These are phyloP conservation scores for Podochytrium sp. DNA, from an alignment of 192 early-diverging fungal species.

Conservation along the genomic window DNA sequence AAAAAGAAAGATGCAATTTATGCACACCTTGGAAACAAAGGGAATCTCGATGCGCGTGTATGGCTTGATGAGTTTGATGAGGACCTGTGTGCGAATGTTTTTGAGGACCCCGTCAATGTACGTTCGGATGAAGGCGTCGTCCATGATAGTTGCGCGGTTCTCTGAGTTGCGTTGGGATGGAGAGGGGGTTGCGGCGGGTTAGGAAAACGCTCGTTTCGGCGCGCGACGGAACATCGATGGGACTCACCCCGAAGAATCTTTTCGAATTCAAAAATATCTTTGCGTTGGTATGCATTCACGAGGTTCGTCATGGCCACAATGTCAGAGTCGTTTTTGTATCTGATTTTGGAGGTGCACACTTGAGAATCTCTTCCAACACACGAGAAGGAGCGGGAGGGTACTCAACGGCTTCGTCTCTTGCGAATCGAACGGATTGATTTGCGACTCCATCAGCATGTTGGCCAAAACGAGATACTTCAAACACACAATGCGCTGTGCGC, in stretches of 20 bases:
- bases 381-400: too few relatives aligned
- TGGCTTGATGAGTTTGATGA: slow-evolving; percentile 83
- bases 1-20: too few relatives aligned
- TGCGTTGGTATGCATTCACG: slow-evolving; percentile 87
- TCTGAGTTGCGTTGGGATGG: slow-evolving; percentile 33
- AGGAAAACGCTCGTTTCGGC: too few relatives aligned
- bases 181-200: too few relatives aligned
- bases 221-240: background rate
- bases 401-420: slow-evolving; percentile 94
- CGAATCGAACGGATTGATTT: slow-evolving; percentile 96
- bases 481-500: slow-evolving; percentile 86
- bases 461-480: slow-evolving; percentile 95
- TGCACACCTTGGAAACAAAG: slow-evolving; percentile 73
- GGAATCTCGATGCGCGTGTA: slow-evolving; percentile 90
- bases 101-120: slow-evolving; percentile 92
- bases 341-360: slow-evolving; percentile 22
- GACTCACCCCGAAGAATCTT: slow-evolving; percentile 68
- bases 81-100: slow-evolving; percentile 90
- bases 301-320: slow-evolving; percentile 94
- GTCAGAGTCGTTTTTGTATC: slow-evolving; percentile 88
- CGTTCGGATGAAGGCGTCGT: slow-evolving; percentile 84
- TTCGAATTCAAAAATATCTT: slow-evolving; percentile 89
- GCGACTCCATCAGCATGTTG: slow-evolving; percentile 93
- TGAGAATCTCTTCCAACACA: background rate
- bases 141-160: slow-evolving; percentile 78